Evolutionary conservation across 2,329 filamentous ascomycete genomes (phyloP).

Genomic region (Cadophora malorum): DNA sequence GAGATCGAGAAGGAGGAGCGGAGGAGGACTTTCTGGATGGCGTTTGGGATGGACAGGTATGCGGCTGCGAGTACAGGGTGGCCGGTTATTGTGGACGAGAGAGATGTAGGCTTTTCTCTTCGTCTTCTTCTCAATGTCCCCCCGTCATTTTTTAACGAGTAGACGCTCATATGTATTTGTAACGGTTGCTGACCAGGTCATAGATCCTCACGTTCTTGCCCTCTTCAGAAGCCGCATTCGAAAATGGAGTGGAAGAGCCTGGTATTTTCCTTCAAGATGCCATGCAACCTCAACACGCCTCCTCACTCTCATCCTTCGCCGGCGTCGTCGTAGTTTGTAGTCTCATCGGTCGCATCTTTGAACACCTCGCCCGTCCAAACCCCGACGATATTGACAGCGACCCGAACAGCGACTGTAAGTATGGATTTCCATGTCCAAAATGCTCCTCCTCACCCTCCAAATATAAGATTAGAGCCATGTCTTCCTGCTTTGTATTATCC

Average conservation of each 20-base stretch:
- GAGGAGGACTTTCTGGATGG: conserved; percentile 90
- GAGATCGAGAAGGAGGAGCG: conserved; percentile 92
- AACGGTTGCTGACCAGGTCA: no score
- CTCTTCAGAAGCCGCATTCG: conserved; percentile 79
- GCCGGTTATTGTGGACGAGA: conserved; percentile 91
- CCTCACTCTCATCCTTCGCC: conserved; percentile 75
- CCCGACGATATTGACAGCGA: conserved; percentile 70
- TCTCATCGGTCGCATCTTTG: conserved; percentile 88
- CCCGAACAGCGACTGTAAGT: conserved; percentile 47
- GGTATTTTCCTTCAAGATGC: conserved; percentile 72
- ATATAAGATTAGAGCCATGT: no score
- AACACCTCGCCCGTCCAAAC: conserved; percentile 85
- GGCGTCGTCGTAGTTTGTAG: conserved; percentile 81
- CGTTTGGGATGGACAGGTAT: conserved; percentile 86
- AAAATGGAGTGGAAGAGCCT: conserved; percentile 74
- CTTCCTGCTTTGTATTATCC: no score
- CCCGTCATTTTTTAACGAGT: no score
- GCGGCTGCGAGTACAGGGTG: conserved; percentile 93
- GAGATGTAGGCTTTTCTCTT: conserved; percentile 56
- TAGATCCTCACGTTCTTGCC: conserved; percentile 81
- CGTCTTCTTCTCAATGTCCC: background rate
- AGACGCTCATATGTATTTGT: no score
- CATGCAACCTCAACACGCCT: conserved; percentile 70
- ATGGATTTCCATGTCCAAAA: no score
- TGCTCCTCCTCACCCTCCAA: no score